Evolutionary conservation across 441 rosid genomes (phyloP).

Genomic region (Raphanus hybrid): DNA sequence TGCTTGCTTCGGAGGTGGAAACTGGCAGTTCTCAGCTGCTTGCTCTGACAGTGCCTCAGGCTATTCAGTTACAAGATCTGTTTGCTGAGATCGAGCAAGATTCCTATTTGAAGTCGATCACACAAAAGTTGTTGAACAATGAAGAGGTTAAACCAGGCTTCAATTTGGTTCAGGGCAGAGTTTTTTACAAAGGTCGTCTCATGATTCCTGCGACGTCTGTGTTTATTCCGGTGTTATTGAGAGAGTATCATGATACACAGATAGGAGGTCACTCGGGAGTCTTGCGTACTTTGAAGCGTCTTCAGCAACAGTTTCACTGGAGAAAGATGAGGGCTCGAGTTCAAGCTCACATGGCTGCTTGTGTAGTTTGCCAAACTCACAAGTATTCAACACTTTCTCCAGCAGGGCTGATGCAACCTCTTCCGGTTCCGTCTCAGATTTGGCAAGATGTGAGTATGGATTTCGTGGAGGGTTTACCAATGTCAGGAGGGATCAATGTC

Average conservation of each 20-base stretch:
- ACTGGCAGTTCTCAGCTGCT: too few species aligned
- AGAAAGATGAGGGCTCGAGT: not conserved
- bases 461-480: not conserved
- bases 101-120: not conserved
- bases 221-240: not conserved
- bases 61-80: not conserved
- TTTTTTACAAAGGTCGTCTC: not conserved
- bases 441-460: not conserved
- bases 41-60: too few species aligned
- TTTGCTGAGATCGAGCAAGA: not conserved
- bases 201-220: not conserved
- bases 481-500: not conserved
- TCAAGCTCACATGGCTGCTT: not conserved
- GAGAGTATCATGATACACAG: not conserved
- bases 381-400: not conserved
- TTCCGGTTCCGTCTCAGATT: not conserved
- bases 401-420: not conserved
- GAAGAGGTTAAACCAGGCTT: not conserved
- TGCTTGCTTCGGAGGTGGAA: too few species aligned
- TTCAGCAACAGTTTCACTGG: not conserved
- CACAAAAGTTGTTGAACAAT: not conserved
- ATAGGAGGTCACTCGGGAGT: not conserved
- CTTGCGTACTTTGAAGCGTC: not conserved
- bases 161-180: not conserved
- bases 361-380: not conserved